These are phyloP conservation scores for Arxiozyma telluris DNA, from an alignment of 1,139 yeast species.

Conservation along the genomic window DNA sequence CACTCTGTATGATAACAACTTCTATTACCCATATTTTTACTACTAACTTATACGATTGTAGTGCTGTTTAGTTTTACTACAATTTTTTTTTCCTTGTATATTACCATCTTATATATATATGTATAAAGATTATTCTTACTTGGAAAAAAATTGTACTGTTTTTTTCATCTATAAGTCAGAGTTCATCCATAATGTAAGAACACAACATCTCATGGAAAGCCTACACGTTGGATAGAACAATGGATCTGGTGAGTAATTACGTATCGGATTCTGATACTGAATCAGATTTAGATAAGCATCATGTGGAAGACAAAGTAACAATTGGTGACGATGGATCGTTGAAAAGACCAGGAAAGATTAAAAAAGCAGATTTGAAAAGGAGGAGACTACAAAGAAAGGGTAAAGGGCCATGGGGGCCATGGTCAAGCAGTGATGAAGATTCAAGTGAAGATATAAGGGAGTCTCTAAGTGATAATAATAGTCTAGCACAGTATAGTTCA, in stretches of 20 bases:
- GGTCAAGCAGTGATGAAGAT: slow-evolving; percentile 17
- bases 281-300: not conserved
- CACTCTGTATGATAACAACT: not conserved
- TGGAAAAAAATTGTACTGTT: not conserved
- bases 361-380: slow-evolving; percentile 15
- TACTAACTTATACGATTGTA: no score
- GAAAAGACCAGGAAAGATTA: slow-evolving; percentile 7
- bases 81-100: no score
- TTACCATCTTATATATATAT: no score
- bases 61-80: not conserved
- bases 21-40: not conserved
- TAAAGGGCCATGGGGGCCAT: slow-evolving; percentile 39
- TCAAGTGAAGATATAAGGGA: not conserved
- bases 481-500: not conserved
- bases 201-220: not conserved
- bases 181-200: no score
- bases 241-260: slow-evolving; percentile 16
- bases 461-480: no score
- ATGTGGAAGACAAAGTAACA: not conserved
- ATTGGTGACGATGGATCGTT: not conserved
- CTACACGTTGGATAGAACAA: not conserved
- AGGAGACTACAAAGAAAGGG: slow-evolving; percentile 18
- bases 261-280: slow-evolving; percentile 14
- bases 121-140: no score
- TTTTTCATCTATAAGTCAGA: not conserved